A percentile compares a stretch with the other conserved stretches of the same genome.
These are phyloP conservation scores for Discostella stelligera DNA, from an alignment of 352 stramenopile species.

Conservation along the genomic window DNA sequence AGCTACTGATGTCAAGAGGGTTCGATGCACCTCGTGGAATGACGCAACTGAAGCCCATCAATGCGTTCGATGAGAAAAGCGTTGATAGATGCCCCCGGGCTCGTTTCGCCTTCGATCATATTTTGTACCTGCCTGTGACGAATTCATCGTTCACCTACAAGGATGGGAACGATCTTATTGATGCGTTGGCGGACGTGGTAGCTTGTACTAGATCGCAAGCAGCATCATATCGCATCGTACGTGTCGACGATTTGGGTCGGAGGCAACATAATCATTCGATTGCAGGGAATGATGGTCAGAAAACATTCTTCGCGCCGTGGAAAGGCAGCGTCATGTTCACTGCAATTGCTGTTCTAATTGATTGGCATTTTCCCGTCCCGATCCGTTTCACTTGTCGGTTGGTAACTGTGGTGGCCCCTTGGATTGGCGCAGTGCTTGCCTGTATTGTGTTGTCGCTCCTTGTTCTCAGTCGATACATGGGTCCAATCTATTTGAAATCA, in stretches of 20 bases:
- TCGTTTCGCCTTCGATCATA: constrained; percentile 32
- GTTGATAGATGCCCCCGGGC: constrained; percentile 10
- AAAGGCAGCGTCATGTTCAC: not conserved
- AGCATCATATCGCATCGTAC: not conserved
- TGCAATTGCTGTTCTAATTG: constrained; percentile 9
- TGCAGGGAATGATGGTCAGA: not conserved
- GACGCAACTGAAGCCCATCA: constrained; percentile 69
- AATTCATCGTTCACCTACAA: constrained; percentile 23
- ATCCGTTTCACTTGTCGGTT: constrained; percentile 15
- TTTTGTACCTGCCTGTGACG: constrained; percentile 53
- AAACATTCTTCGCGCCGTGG: not conserved
- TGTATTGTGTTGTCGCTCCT: constrained; percentile 19
- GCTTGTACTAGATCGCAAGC: not conserved
- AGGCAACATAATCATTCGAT: not conserved
- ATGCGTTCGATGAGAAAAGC: constrained; percentile 10
- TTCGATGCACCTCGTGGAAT: constrained; percentile 69
- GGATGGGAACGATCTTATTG: constrained; percentile 29
- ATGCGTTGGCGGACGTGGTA: constrained; percentile 16
- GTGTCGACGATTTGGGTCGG: not conserved
- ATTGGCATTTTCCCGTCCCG: constrained; percentile 33
- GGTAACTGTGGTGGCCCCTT: constrained; percentile 10
- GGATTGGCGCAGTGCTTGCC: constrained; percentile 9
- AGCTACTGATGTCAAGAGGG: constrained; percentile 42
- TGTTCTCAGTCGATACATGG: constrained; percentile 51
- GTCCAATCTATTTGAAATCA: constrained; percentile 63